Conservation (phyloP, 179 eudicot genomes). For the Corrigiola litoralis region DNA sequence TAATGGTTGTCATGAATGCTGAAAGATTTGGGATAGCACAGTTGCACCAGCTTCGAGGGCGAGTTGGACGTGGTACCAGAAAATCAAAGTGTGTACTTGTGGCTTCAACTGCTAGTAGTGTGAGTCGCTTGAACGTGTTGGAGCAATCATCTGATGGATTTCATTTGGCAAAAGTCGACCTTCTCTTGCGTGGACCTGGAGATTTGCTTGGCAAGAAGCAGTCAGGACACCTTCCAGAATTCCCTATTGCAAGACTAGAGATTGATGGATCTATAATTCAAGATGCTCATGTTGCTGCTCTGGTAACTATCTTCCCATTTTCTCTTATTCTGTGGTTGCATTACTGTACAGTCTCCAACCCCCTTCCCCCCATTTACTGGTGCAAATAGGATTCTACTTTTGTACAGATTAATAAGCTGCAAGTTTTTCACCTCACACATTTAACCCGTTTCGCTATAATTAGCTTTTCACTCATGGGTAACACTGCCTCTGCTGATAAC, state of each 20-base stretch:
- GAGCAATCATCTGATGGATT: conserved; percentile 78
- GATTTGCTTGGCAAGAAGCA: conserved; percentile 96
- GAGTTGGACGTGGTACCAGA: conserved; percentile 86
- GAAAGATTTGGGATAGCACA: conserved; percentile 98
- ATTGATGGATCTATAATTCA: conserved; percentile 85
- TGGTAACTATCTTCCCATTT: conserved; percentile 40
- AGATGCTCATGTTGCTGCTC: conserved; percentile 87
- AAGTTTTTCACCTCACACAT: too few relatives aligned
- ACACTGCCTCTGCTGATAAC: too few relatives aligned
- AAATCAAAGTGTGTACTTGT: conserved; percentile 74
- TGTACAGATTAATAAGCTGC: too few relatives aligned
- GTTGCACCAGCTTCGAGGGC: conserved; percentile 89
- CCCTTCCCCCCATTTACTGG: neutral
- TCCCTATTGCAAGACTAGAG: conserved; percentile 83
- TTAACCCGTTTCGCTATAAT: too few relatives aligned
- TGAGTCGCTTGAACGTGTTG: conserved; percentile 67
- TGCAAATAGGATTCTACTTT: too few relatives aligned
- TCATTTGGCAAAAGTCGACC: conserved; percentile 86
- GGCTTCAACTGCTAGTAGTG: conserved; percentile 45
- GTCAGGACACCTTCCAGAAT: conserved; percentile 98
- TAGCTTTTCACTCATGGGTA: too few relatives aligned
- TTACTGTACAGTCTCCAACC: too few relatives aligned
- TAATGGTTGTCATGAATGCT: conserved; percentile 97
- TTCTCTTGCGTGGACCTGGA: conserved; percentile 88
- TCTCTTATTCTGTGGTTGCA: neutral